Conservation (phyloP, 73 alveolate species). For the Symbiodinium pilosum region DNA sequence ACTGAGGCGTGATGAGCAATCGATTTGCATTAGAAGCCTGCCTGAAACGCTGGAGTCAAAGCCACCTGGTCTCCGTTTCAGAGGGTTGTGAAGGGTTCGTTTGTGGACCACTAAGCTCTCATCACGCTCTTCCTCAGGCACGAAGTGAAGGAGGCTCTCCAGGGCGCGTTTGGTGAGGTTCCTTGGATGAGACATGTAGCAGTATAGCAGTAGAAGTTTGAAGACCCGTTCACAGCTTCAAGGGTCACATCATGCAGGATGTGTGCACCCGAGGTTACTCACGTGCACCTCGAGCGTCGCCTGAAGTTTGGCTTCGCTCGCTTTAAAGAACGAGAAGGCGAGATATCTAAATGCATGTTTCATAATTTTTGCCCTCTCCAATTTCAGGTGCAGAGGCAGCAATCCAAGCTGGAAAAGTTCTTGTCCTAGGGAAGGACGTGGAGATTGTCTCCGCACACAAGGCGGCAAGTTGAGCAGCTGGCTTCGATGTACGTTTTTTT, state of each 20-base stretch:
- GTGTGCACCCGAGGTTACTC: slow-evolving; percentile 19
- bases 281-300: slow-evolving; percentile 33
- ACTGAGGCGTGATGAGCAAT: slow-evolving; percentile 51
- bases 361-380: neutral
- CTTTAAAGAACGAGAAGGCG: neutral
- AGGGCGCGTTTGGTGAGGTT: slow-evolving; percentile 26
- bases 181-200: neutral
- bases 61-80: too few species aligned
- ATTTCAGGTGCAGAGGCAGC: slow-evolving; percentile 27
- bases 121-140: too few species aligned
- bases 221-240: too few species aligned
- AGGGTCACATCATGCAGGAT: too few species aligned
- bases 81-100: too few species aligned
- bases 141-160: slow-evolving; percentile 46
- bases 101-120: too few species aligned
- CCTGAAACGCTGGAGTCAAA: neutral
- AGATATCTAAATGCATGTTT: neutral
- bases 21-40: slow-evolving; percentile 19
- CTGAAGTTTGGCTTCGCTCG: slow-evolving; percentile 84
- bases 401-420: slow-evolving; percentile 16
- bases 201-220: neutral
- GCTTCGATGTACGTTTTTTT: neutral
- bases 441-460: slow-evolving; percentile 54
- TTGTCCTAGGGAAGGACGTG: neutral
- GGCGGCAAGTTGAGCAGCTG: neutral